Percentiles rank a stretch among this genome's conserved stretches.
Conservation (phyloP, 2,329 filamentous ascomycete genomes). For the Chaetomiaceae sp. region DNA sequence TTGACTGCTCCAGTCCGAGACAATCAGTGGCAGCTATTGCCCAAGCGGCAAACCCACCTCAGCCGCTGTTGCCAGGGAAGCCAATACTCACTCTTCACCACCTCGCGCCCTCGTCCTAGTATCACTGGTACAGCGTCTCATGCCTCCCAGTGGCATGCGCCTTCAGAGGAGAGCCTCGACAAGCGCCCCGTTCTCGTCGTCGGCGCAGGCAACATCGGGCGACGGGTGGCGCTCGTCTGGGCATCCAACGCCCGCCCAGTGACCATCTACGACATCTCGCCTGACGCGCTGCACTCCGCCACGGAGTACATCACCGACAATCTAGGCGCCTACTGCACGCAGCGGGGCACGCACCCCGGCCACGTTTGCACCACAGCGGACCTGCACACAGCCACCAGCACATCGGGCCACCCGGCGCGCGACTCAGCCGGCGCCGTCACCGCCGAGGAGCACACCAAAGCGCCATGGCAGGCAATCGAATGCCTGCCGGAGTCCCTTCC, state of each 20-base stretch:
- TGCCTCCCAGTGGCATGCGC: constrained; percentile 22
- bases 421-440: constrained; percentile 10
- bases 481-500: constrained; percentile 29
- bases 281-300: constrained; percentile 22
- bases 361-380: constrained; percentile 24
- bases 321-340: constrained; percentile 27
- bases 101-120: not conserved
- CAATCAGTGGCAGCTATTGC: not conserved
- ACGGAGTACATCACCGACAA: constrained; percentile 31
- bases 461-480: constrained; percentile 30
- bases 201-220: constrained; percentile 36
- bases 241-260: constrained; percentile 27
- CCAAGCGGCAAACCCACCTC: not conserved
- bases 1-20: not conserved
- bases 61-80: not conserved
- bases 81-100: constrained; percentile 3
- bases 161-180: constrained; percentile 25
- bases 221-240: constrained; percentile 33
- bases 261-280: constrained; percentile 26
- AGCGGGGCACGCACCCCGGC: constrained; percentile 25
- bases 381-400: constrained; percentile 20
- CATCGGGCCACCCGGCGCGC: constrained; percentile 10
- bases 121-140: not conserved
- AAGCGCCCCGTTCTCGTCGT: constrained; percentile 35
- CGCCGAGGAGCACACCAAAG: constrained; percentile 12